A percentile compares a stretch with the other conserved stretches of the same genome.
These are phyloP conservation scores for Simmondsia chinensis DNA, from an alignment of 148 eudicot species.

Conservation along the genomic window DNA sequence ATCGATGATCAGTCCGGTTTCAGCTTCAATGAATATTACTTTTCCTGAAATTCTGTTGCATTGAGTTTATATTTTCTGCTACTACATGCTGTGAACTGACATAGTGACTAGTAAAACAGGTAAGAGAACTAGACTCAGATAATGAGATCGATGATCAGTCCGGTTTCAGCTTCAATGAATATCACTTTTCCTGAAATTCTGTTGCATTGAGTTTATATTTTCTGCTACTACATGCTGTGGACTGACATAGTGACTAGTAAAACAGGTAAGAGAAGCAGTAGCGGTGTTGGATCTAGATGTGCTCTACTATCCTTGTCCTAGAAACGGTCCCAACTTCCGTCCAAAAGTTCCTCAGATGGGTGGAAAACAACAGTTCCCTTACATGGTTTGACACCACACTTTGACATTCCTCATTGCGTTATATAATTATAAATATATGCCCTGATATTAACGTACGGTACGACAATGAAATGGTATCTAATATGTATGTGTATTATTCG, in stretches of 20 bases:
- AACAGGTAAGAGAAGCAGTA: slow-evolving; percentile 90
- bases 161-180: too few relatives aligned
- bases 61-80: background rate
- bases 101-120: slow-evolving; percentile 33
- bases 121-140: too few relatives aligned
- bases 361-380: slow-evolving; percentile 88
- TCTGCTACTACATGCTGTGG: background rate
- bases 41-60: too few relatives aligned
- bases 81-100: slow-evolving; percentile 2
- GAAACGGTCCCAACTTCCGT: slow-evolving; percentile 86
- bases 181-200: too few relatives aligned
- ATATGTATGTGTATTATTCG: too few relatives aligned
- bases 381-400: slow-evolving; percentile 55
- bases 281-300: slow-evolving; percentile 87
- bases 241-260: slow-evolving; percentile 3
- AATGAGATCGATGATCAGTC: too few relatives aligned
- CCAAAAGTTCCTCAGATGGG: slow-evolving; percentile 80
- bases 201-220: background rate
- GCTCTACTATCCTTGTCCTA: slow-evolving; percentile 91
- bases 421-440: background rate
- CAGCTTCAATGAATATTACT: too few relatives aligned
- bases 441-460: too few relatives aligned
- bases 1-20: too few relatives aligned
- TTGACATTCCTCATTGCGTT: background rate
- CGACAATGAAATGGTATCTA: too few relatives aligned